Percentiles rank a stretch among this genome's conserved stretches.
phyloP scores from a whole-genome alignment of 257 asterid species.

The Anisodus tanguticus region DNA sequence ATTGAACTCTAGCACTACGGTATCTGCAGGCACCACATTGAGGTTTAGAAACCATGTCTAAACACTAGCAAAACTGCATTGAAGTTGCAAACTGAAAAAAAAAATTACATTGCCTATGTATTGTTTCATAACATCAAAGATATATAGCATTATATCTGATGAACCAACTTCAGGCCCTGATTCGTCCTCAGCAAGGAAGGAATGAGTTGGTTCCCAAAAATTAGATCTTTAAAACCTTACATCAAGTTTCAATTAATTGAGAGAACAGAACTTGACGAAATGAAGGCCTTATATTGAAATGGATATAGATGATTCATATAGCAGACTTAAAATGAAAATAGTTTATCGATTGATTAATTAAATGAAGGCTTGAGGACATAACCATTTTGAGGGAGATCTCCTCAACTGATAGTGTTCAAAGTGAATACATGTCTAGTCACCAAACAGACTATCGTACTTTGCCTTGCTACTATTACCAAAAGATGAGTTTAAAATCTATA shows the following conservation, averaged over 20 bases:
- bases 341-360: background rate
- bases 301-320: background rate
- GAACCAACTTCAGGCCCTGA: too few relatives aligned
- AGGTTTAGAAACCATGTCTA: conserved; percentile 22
- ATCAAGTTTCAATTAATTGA: background rate
- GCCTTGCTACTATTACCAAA: background rate
- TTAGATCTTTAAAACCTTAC: background rate
- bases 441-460: background rate
- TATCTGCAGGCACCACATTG: conserved; percentile 46
- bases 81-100: background rate
- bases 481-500: background rate
- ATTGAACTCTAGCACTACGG: conserved; percentile 74
- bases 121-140: background rate
- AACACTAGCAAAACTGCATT: background rate
- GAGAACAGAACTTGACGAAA: background rate
- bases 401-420: background rate
- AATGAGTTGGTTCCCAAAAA: too few relatives aligned
- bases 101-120: background rate
- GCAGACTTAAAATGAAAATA: background rate
- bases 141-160: background rate
- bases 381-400: conserved; percentile 4
- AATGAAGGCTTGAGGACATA: background rate
- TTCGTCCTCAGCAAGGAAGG: too few relatives aligned
- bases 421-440: background rate
- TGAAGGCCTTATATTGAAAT: background rate